These are phyloP conservation scores for Xylariaceae sp. DNA, from an alignment of 2,329 filamentous ascomycete species.

Conservation along the genomic window DNA sequence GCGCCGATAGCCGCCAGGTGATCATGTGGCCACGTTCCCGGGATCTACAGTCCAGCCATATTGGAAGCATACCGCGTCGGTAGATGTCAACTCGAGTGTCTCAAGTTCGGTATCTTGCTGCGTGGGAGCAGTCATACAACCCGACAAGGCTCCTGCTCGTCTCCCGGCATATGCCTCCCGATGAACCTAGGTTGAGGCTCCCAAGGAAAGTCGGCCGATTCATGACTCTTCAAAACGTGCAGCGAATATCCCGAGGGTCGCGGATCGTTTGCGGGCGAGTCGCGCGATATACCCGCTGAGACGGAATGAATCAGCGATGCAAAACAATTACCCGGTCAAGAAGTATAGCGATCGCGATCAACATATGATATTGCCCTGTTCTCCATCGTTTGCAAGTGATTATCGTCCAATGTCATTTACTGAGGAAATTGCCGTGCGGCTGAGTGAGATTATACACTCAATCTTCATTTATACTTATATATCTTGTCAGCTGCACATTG, in stretches of 20 bases:
- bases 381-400: constrained; percentile 12
- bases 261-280: constrained; percentile 1
- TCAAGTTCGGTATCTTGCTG: too few species aligned
- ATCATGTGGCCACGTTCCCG: not conserved
- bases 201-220: not conserved
- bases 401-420: constrained; percentile 14
- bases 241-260: constrained; percentile 3
- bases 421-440: constrained; percentile 23
- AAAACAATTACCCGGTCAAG: constrained; percentile 23
- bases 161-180: not conserved
- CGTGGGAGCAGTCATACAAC: too few species aligned
- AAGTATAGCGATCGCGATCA: constrained; percentile 13
- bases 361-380: constrained; percentile 15
- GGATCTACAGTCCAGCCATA: too few species aligned
- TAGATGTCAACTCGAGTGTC: too few species aligned
- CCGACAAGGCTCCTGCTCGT: too few species aligned
- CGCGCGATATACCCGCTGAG: constrained; percentile 1
- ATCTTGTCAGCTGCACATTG: constrained; percentile 12
- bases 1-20: constrained; percentile 16
- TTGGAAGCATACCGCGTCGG: too few species aligned
- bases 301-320: constrained; percentile 1
- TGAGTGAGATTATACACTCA: constrained; percentile 18
- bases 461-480: constrained; percentile 12
- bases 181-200: not conserved
- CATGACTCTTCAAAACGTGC: not conserved